Conservation (phyloP, 768 basidiomycete species). For the Hericium alpestre region DNA sequence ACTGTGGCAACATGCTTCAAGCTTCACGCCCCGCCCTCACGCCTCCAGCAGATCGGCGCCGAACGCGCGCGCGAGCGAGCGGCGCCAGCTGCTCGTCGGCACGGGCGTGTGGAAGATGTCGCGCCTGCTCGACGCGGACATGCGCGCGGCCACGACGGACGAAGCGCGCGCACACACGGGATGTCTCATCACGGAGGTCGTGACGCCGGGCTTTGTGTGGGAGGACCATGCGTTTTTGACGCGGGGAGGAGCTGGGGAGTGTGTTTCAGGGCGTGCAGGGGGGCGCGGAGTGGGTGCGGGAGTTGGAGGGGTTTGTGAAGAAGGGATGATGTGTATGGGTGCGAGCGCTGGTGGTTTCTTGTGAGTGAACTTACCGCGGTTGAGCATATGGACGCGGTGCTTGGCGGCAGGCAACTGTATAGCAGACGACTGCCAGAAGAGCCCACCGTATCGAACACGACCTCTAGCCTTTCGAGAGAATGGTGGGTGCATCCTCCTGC, state of each 20-base stretch:
- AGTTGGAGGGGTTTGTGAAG: not conserved
- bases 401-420: too few species aligned
- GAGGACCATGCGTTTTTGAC: constrained; percentile 39
- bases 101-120: constrained; percentile 47
- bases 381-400: too few species aligned
- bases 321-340: not conserved
- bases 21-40: constrained; percentile 6
- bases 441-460: too few species aligned
- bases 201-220: constrained; percentile 45
- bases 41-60: constrained; percentile 28
- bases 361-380: too few species aligned
- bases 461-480: too few species aligned
- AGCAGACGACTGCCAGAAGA: too few species aligned
- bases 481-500: too few species aligned
- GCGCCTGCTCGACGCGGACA: constrained; percentile 34
- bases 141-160: constrained; percentile 23
- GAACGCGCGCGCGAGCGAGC: constrained; percentile 31
- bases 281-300: not conserved
- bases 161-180: constrained; percentile 27
- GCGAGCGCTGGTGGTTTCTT: not conserved
- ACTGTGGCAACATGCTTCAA: not conserved
- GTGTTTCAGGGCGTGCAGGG: not conserved
- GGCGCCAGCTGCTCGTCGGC: constrained; percentile 39
- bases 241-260: not conserved
- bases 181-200: constrained; percentile 49